These are phyloP conservation scores for Aspergillus wentii DNA, from an alignment of 495 filamentous ascomycete genomes.

Conservation along the genomic window DNA sequence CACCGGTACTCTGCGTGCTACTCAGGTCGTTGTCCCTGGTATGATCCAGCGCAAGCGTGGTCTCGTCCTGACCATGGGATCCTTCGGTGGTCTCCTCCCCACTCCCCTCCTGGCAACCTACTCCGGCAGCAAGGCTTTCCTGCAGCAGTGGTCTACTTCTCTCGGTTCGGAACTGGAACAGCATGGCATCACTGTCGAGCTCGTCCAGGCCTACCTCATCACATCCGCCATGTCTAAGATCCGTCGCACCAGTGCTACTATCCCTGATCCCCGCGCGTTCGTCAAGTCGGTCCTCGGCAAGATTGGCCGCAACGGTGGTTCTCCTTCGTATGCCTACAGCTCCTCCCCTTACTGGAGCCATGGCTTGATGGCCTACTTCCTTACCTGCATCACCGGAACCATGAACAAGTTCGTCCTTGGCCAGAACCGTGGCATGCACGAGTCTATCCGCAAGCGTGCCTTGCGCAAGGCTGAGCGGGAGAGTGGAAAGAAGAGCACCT, in stretches of 20 bases:
- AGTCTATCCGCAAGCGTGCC: slow-evolving; percentile 79
- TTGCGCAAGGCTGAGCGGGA: slow-evolving; percentile 86
- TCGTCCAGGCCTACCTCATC: slow-evolving; percentile 87
- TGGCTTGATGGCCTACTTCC: slow-evolving; percentile 77
- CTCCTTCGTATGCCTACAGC: slow-evolving; percentile 68
- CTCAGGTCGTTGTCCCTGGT: slow-evolving; percentile 75
- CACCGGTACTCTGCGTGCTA: slow-evolving; percentile 78
- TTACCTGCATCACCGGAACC: slow-evolving; percentile 66
- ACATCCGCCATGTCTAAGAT: slow-evolving; percentile 96
- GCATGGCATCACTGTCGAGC: slow-evolving; percentile 75
- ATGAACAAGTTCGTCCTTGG: slow-evolving; percentile 57
- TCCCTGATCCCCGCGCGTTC: slow-evolving; percentile 78
- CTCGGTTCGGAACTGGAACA: slow-evolving; percentile 77
- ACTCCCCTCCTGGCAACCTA: slow-evolving; percentile 94
- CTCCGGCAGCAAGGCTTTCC: slow-evolving; percentile 95
- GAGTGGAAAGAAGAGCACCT: slow-evolving; percentile 44
- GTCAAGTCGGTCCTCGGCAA: slow-evolving; percentile 74
- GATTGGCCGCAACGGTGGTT: slow-evolving; percentile 73
- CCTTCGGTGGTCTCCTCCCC: slow-evolving; percentile 84
- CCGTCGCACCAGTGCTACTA: slow-evolving; percentile 63
- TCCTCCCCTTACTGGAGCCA: slow-evolving; percentile 94
- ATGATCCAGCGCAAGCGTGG: slow-evolving; percentile 80
- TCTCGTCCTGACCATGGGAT: slow-evolving; percentile 95
- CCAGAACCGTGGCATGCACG: slow-evolving; percentile 76
- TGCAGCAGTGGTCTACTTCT: slow-evolving; percentile 91